Evolutionary conservation across 768 basidiomycete genomes (phyloP), one percentile per base, ranked within the genome.

Genomic region (Kwoniella sp.): DNA sequence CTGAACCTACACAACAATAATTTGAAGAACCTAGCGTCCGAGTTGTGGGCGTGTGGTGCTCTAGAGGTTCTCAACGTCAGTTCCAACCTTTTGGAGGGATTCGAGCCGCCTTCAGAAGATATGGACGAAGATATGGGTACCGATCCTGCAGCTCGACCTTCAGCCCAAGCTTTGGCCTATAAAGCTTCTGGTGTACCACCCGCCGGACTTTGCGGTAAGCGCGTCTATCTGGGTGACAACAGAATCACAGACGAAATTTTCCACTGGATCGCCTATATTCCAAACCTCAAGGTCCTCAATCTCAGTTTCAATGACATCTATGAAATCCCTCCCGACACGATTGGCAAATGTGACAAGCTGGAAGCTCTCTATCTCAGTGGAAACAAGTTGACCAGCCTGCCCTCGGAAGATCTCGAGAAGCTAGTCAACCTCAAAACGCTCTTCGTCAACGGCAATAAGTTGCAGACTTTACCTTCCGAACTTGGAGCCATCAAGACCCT

Each of bases 251-350:
- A 94, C 73, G 91, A 94, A 48, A 85, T 86, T 11, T 85, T 96
- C 29, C 87, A 86, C 22, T 86, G 88, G 0, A 81, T 97, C 29
- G 89, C 88, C 73, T 83, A 90, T 45, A 84, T 97, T 72, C 86
- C 86, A 65, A 87, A 90, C 69, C 85, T 99, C 12, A 84, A 83
- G 1, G 87, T 92, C 1, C 86, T 99, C 63, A 98, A 98, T 72
- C 83, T 98, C 22, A 92, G 91, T 28, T 98, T 96, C 83, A 99
- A 99, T 80, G 88, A 92, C 60, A 89, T 99, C 50, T 89, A 89
- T 79, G 91, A 94, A 73, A 85, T 97, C 50, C 93, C 95, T 0
- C 81, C 86, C 0, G 82, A 84, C 30, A 93, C 92, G 73, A 87
- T 97, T 73, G 83, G 85, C 67, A 87, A 88, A 66, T 84, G 92